Base-by-base conservation (phyloP, 2,329 filamentous ascomycete genomes). In the Dothiorella sarmentorum region DNA sequence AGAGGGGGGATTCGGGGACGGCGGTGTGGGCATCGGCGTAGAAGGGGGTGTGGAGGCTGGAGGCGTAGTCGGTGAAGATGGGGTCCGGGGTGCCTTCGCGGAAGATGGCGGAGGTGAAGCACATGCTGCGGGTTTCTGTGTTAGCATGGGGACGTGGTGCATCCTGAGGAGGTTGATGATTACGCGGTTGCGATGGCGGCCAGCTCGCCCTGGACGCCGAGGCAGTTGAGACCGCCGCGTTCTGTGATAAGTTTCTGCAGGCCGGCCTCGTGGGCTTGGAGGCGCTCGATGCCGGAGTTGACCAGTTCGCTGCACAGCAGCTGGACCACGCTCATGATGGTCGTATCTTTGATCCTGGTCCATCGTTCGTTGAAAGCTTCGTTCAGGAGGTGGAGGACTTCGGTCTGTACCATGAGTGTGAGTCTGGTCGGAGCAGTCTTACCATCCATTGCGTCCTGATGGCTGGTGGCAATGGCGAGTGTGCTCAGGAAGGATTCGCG, bases 401-500 rank as follows among this genome's bases (percentile, higher is more conserved):
- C 71, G 67, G 68, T 10, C 68, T 67, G 15, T 13, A 74, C 57
- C 17, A 53, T 64, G 4, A 65, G 65, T 5, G 65, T 52, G 4
- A 70, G 71, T 38, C 67, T 64, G 2, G 71, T 43, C 51, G 69
- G 73, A 52, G 73, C 69, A 2, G 63, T 33, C 1, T 59, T 56
- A 3, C 66, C 63, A 5, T 65, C 40, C 17, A 72, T 62, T 2
- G 69, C 68, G 53, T 74, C 72, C 11, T 67, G 58, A 44, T 74
- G 69, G 7, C 68, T 65, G 0, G 71, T 68, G 7, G 72, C 68
- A 33, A 71, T 65, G 57, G 68, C 69, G 10, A 75, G 62, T 0
- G 71, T 74, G 40, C 71, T 73, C 2, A 75, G 66, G 43, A 71
- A 75, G 1, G 71, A 68, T 20, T 73, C 71, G 10, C 67, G 63